phyloP scores from a whole-genome alignment of 495 filamentous ascomycete species.

The Arthonia radiata region DNA sequence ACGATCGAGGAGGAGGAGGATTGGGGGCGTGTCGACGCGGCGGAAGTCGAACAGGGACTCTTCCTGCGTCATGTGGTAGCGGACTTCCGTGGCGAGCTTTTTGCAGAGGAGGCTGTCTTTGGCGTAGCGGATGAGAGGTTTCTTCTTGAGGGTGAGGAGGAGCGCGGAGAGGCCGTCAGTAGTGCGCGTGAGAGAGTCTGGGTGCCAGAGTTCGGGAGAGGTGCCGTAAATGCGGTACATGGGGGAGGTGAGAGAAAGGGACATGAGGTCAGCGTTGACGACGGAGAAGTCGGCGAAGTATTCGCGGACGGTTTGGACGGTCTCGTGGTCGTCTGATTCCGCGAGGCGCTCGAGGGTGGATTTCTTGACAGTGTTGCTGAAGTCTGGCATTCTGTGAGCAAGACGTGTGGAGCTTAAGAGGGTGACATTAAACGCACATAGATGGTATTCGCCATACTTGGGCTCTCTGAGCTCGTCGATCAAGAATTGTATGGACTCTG shows the following conservation, averaged over 20 bases:
- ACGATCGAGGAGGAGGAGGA: conserved; percentile 72
- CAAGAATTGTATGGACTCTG: conserved; percentile 72
- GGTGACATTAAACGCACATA: conserved; percentile 24
- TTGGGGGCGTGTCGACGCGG: conserved; percentile 81
- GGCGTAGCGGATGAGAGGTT: conserved; percentile 79
- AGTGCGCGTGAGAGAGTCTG: conserved; percentile 57
- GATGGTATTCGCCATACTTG: conserved; percentile 91
- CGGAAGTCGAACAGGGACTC: conserved; percentile 95
- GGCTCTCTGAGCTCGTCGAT: conserved; percentile 93
- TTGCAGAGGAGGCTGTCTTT: conserved; percentile 77
- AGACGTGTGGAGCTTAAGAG: conserved; percentile 5
- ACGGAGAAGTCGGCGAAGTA: conserved; percentile 89
- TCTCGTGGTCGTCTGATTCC: conserved; percentile 94
- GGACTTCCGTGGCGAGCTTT: conserved; percentile 76
- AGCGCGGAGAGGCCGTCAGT: conserved; percentile 69
- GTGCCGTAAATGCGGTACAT: conserved; percentile 48
- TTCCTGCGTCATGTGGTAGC: conserved; percentile 83
- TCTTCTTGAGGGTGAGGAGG: conserved; percentile 78
- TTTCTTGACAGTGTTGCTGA: conserved; percentile 93
- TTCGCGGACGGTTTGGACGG: conserved; percentile 77
- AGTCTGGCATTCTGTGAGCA: conserved; percentile 22
- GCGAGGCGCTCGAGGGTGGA: conserved; percentile 84
- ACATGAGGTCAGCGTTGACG: conserved; percentile 83
- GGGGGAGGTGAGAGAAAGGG: conserved; percentile 46
- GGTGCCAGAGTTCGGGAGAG: conserved; percentile 71